These are phyloP conservation scores for Pyrus communis DNA, from an alignment of 306 rosid species.

Conservation along the genomic window DNA sequence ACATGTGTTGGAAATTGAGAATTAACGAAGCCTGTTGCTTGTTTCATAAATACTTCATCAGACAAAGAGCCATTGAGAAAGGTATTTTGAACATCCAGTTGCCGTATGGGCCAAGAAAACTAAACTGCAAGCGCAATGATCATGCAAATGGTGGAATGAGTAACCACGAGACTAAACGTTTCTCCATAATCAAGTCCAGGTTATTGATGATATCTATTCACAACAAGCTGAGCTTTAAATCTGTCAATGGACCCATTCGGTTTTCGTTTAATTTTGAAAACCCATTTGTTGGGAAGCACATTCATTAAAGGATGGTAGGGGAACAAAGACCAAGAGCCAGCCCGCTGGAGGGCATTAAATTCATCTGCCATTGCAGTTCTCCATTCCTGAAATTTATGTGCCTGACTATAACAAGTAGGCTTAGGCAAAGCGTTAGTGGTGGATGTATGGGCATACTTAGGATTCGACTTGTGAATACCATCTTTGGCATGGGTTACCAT, in stretches of 20 bases:
- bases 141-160: no score
- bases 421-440: background rate
- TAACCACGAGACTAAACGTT: rapidly evolving
- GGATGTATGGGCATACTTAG: background rate
- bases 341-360: background rate
- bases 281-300: background rate
- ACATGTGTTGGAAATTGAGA: background rate
- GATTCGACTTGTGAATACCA: background rate
- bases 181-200: no score
- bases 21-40: background rate
- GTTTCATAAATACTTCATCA: background rate
- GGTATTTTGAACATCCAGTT: background rate
- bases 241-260: background rate
- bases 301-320: no score
- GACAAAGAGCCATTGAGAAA: background rate
- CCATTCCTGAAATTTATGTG: background rate
- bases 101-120: background rate
- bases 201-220: background rate
- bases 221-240: background rate
- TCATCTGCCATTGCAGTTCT: background rate
- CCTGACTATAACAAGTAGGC: background rate
- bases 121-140: no score
- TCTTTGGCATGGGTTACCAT: background rate
- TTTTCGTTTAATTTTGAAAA: background rate
- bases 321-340: background rate